These are phyloP conservation scores for Euphorbia corollata DNA, from an alignment of 441 rosid genomes.

Conservation along the genomic window DNA sequence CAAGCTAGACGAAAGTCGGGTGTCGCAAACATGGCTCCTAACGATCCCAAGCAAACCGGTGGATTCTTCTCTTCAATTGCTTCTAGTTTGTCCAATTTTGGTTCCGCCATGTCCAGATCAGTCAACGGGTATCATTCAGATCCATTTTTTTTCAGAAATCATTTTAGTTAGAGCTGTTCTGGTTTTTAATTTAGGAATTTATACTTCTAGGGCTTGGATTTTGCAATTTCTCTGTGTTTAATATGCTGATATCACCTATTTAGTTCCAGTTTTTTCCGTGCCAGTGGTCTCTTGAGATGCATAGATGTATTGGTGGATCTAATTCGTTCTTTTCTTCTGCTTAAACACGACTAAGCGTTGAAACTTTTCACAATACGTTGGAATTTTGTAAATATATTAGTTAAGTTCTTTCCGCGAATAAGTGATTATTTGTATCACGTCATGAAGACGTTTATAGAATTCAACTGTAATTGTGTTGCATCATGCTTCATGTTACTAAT, in stretches of 20 bases:
- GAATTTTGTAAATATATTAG: neutral
- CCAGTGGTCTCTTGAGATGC: neutral
- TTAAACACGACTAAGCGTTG: neutral
- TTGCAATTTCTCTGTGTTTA: neutral
- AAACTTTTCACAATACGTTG: neutral
- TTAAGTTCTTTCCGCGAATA: neutral
- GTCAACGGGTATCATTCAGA: constrained; percentile 63
- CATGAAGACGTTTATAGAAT: neutral
- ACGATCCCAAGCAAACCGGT: constrained; percentile 55
- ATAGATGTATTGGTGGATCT: neutral
- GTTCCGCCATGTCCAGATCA: constrained; percentile 73
- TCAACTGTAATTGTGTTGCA: neutral
- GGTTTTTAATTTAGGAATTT: neutral
- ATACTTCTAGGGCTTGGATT: neutral
- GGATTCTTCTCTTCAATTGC: constrained; percentile 79
- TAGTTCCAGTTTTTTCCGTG: neutral
- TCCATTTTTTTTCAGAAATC: constrained; percentile 6
- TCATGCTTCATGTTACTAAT: neutral
- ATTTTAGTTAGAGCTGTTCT: neutral
- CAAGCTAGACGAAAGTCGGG: constrained; percentile 8
- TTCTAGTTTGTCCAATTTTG: constrained; percentile 54
- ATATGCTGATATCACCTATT: neutral
- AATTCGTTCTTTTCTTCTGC: neutral
- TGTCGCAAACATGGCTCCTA: constrained; percentile 43
- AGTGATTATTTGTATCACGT: neutral